These are phyloP conservation scores for Neurospora tetraspora DNA, from an alignment of 495 filamentous ascomycete genomes.

Conservation along the genomic window DNA sequence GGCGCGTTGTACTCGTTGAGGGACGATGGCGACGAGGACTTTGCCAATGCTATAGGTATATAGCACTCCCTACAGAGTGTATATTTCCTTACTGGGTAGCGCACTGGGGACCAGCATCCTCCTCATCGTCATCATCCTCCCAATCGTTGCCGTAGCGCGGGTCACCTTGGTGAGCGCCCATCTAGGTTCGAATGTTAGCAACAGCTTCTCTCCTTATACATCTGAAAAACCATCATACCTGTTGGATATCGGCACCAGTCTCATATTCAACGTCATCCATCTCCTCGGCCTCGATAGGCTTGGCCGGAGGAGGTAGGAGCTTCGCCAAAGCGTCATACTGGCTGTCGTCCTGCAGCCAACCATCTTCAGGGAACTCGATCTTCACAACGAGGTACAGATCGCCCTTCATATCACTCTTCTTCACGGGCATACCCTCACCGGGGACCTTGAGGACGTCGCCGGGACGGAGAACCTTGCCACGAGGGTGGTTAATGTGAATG, in stretches of 20 bases:
- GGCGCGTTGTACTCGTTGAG: not conserved
- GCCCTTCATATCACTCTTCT: conserved; percentile 71
- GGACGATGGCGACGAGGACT: not conserved
- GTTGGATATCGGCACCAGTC: conserved; percentile 66
- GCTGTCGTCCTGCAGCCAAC: conserved; percentile 63
- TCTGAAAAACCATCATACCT: conserved; percentile 41
- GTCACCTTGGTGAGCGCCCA: conserved; percentile 57
- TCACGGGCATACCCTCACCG: conserved; percentile 90
- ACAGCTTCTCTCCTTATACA: not conserved
- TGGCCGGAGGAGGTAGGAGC: conserved; percentile 54
- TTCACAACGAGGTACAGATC: conserved; percentile 83
- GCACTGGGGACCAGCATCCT: conserved; percentile 57
- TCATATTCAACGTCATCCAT: conserved; percentile 84
- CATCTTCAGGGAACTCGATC: conserved; percentile 78
- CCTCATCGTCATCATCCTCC: conserved; percentile 75
- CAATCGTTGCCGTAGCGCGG: conserved; percentile 57
- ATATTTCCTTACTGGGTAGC: conserved; percentile 60
- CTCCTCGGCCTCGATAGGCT: conserved; percentile 54
- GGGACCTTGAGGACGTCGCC: conserved; percentile 73
- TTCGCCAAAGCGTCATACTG: conserved; percentile 58
- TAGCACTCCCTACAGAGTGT: conserved; percentile 10
- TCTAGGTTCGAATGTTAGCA: conserved; percentile 30
- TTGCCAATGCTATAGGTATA: not conserved
- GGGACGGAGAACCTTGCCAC: conserved; percentile 67
- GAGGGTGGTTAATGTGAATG: conserved; percentile 65